phyloP scores from a whole-genome alignment of 2,329 filamentous ascomycete genomes.

The Tolypocladium tropicale region DNA sequence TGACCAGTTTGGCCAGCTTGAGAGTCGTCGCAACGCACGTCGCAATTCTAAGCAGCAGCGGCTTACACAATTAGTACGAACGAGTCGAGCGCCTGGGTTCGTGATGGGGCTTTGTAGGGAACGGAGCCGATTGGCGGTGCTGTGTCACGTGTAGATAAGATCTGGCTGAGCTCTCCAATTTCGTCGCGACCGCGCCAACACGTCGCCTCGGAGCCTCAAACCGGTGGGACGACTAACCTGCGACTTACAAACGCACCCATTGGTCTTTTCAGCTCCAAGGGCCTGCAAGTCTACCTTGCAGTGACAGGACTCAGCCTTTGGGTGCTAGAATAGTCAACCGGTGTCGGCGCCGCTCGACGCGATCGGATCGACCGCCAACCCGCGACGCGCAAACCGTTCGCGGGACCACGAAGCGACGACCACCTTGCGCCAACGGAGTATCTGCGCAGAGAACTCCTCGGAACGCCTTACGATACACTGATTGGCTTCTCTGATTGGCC shows the following conservation, averaged over 20 bases:
- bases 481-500: not conserved
- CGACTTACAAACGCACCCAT: not conserved
- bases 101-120: constrained; percentile 2
- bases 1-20: too few species aligned
- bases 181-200: constrained; percentile 11
- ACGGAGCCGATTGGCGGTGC: constrained; percentile 14
- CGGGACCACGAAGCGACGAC: not conserved
- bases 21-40: not conserved
- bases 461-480: not conserved
- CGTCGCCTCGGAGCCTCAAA: not conserved
- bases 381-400: constrained; percentile 1
- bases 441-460: not conserved
- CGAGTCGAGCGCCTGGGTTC: not conserved
- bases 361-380: not conserved
- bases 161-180: constrained; percentile 3
- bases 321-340: not conserved
- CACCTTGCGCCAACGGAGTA: not conserved
- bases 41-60: not conserved
- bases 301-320: not conserved
- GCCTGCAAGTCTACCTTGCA: not conserved
- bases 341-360: not conserved
- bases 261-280: not conserved
- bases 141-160: constrained; percentile 12
- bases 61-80: not conserved
- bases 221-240: not conserved